A percentile compares a stretch with the other conserved stretches of the same genome.
Conservation (phyloP, 1,284 basidiomycete species). For the Cerrena zonata region DNA sequence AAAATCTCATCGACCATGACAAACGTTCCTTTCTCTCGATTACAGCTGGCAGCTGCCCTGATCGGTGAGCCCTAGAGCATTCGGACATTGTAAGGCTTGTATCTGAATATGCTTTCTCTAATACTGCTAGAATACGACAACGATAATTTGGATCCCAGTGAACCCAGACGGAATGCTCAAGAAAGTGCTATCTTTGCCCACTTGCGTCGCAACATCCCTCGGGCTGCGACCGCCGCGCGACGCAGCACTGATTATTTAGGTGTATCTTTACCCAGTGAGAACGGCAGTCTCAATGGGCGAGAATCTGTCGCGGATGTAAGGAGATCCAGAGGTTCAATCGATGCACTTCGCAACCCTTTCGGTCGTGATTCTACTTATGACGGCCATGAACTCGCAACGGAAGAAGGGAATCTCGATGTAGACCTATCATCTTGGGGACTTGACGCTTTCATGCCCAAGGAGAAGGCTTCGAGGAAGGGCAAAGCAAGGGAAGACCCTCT, state of each 20-base stretch:
- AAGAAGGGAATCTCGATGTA: slow-evolving; percentile 41
- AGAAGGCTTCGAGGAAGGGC: slow-evolving; percentile 29
- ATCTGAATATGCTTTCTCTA: not conserved
- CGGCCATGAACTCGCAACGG: slow-evolving; percentile 40
- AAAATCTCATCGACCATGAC: slow-evolving; percentile 9
- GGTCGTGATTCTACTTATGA: slow-evolving; percentile 55
- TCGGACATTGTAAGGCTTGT: not conserved
- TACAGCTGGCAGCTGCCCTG: slow-evolving; percentile 74
- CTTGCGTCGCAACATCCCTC: slow-evolving; percentile 50
- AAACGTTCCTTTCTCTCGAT: slow-evolving; percentile 57
- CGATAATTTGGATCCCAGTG: slow-evolving; percentile 58
- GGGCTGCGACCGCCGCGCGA: slow-evolving; percentile 34
- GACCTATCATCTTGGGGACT: slow-evolving; percentile 80
- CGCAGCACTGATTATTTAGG: slow-evolving; percentile 62
- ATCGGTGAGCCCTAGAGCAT: slow-evolving; percentile 46
- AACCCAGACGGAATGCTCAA: slow-evolving; percentile 58
- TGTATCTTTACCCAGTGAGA: slow-evolving; percentile 57
- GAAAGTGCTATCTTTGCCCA: slow-evolving; percentile 79
- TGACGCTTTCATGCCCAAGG: slow-evolving; percentile 65
- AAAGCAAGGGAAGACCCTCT: slow-evolving; percentile 40
- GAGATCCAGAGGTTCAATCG: slow-evolving; percentile 47
- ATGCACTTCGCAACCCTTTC: slow-evolving; percentile 67
- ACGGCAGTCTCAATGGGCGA: slow-evolving; percentile 38
- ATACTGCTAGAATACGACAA: slow-evolving; percentile 70
- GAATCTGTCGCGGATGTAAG: slow-evolving; percentile 46